phyloP scores from a whole-genome alignment of 2,329 filamentous ascomycete genomes.

The Exophiala viscosa region DNA sequence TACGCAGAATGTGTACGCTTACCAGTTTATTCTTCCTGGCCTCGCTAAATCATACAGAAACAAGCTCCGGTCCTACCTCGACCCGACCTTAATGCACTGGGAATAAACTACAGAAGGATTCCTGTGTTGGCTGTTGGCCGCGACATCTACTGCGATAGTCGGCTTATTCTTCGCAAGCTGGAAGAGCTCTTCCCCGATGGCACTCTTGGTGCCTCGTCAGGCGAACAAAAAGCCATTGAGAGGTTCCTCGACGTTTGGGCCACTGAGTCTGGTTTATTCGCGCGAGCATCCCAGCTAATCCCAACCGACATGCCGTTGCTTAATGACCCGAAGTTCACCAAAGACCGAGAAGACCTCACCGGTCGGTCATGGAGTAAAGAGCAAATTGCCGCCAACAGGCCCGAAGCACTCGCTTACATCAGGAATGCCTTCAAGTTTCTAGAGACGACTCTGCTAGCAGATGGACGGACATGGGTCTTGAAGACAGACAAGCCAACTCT shows the following conservation, averaged over 20 bases:
- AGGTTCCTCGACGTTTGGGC: slow-evolving; percentile 56
- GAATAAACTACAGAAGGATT: slow-evolving; percentile 65
- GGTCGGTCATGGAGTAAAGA: slow-evolving; percentile 43
- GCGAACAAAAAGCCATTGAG: slow-evolving; percentile 48
- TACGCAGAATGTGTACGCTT: slow-evolving; percentile 64
- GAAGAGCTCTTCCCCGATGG: slow-evolving; percentile 46
- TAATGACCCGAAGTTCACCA: slow-evolving; percentile 56
- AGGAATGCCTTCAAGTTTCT: slow-evolving; percentile 54
- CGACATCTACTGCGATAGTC: slow-evolving; percentile 67
- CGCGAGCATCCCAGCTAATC: slow-evolving; percentile 52
- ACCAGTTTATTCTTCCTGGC: background rate
- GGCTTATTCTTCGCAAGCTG: slow-evolving; percentile 64
- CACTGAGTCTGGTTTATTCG: slow-evolving; percentile 58
- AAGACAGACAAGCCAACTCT: slow-evolving; percentile 51
- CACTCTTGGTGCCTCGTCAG: slow-evolving; percentile 37
- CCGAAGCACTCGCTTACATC: slow-evolving; percentile 57
- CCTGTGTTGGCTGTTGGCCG: slow-evolving; percentile 64
- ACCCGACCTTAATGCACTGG: slow-evolving; percentile 59
- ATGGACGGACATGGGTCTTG: slow-evolving; percentile 65
- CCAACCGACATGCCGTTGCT: slow-evolving; percentile 54
- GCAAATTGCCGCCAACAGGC: slow-evolving; percentile 41
- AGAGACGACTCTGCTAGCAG: slow-evolving; percentile 60
- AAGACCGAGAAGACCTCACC: slow-evolving; percentile 53
- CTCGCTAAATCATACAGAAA: slow-evolving; percentile 41
- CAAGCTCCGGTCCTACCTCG: slow-evolving; percentile 66